Evolutionary conservation across 2,329 filamentous ascomycete species (phyloP).

Genomic region (Aspergillus costaricaensis): DNA sequence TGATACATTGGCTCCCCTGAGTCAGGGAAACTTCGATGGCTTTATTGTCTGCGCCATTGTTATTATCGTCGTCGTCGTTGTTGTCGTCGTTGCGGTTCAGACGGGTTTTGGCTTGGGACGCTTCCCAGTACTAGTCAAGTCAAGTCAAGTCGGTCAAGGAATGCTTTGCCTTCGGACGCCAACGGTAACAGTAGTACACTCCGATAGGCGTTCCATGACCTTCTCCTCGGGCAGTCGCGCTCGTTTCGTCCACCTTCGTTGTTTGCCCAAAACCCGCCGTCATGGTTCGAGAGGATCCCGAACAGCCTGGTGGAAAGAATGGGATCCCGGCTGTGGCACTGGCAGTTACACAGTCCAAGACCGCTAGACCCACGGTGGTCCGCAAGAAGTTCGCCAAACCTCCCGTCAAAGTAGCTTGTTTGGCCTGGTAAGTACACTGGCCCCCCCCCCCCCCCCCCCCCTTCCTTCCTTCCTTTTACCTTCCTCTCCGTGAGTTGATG

Average conservation of each 20-base stretch:
- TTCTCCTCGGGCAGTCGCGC: not conserved
- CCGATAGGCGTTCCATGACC: not conserved
- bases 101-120: too few species aligned
- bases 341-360: conserved; percentile 27
- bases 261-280: conserved; percentile 6
- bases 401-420: conserved; percentile 48
- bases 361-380: conserved; percentile 33
- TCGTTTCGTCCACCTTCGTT: not conserved
- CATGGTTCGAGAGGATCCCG: conserved; percentile 28
- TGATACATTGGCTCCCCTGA: conserved; percentile 7
- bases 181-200: conserved; percentile 15
- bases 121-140: too few species aligned
- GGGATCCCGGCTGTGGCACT: conserved; percentile 17
- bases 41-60: not conserved
- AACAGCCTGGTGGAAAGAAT: conserved; percentile 16
- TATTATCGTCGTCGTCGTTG: not conserved
- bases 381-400: conserved; percentile 49
- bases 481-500: not conserved
- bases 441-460: too few species aligned
- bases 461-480: not conserved
- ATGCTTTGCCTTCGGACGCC: not conserved
- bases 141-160: not conserved
- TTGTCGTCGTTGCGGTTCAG: not conserved
- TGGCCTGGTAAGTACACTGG: conserved; percentile 40
- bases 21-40: not conserved